These are phyloP conservation scores for Gracilaria gracilis DNA, from an alignment of 23 red algal genomes.

Conservation along the genomic window DNA sequence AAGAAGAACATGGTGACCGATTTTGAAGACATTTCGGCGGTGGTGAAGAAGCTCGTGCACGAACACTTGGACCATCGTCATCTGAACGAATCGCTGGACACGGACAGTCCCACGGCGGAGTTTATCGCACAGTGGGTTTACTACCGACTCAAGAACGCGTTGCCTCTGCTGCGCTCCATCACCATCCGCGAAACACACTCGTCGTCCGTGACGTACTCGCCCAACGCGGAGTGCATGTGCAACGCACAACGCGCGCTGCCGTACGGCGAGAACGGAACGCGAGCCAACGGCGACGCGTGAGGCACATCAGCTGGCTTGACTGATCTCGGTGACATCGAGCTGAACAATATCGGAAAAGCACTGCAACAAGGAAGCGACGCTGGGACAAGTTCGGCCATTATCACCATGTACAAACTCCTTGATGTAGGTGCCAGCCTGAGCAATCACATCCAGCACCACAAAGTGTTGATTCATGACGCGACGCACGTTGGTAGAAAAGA, in stretches of 20 bases:
- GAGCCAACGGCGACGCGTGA: neutral
- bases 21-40: slow-evolving; percentile 80
- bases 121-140: slow-evolving; percentile 93
- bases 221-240: neutral
- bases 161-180: slow-evolving; percentile 72
- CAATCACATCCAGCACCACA: slow-evolving; percentile 70
- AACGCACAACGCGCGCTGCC: neutral
- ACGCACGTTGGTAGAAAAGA: neutral
- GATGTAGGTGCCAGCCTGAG: slow-evolving; percentile 89
- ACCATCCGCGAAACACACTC: slow-evolving; percentile 59
- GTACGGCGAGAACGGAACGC: no score
- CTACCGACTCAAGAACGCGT: slow-evolving; percentile 39
- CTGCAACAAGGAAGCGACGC: slow-evolving; percentile 55
- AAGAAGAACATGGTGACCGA: slow-evolving; percentile 89
- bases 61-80: slow-evolving; percentile 90
- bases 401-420: slow-evolving; percentile 98
- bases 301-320: neutral
- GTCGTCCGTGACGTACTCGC: slow-evolving; percentile 35
- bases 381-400: slow-evolving; percentile 73
- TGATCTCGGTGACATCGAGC: slow-evolving; percentile 80
- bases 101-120: slow-evolving; percentile 97
- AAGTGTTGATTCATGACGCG: slow-evolving; percentile 41
- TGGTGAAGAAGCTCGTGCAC: slow-evolving; percentile 53
- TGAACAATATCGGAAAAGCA: slow-evolving; percentile 86
- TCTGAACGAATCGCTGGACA: slow-evolving; percentile 90